Base-by-base conservation (phyloP, 768 basidiomycete genomes). In the Mycena rebaudengoi region DNA sequence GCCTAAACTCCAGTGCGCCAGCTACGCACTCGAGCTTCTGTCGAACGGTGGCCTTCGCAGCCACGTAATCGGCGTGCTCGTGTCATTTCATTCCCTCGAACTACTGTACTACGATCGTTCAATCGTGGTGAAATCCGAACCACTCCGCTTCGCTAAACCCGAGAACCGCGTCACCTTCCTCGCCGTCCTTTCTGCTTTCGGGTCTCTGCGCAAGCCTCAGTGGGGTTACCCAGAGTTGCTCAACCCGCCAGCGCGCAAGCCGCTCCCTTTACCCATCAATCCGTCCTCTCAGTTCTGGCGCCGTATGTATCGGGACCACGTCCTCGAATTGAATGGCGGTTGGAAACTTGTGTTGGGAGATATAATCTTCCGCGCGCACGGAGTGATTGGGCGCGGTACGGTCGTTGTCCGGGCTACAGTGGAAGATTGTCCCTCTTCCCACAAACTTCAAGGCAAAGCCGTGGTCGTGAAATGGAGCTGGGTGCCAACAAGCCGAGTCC, bases 401-500 rank as follows among this genome's bases (percentile, higher is more conserved):
- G 35, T 39, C 20, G 48, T 60, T 20, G 35, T 48, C 1, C 23
- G 25, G 0, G 56, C 56, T n/a, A 29, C 8, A 20, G 56, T 58
- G 28, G 18, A 3, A 1, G 6, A 7, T 4, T 37, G 37, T 37
- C 40, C 40, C 26, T 16, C 1, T 8, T 29, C 12, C 28, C 12
- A 20, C 21, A 8, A 33, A 48, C 7, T 33, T 45, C 33, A 37
- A 7, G 45, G 45, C 45, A 35, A 28, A 20, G 21, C 13, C 7
- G 35, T 57, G 32, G 56, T 39, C 25, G 54, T 55, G 21, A 58
- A 58, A 39, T 46, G 44, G 56, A 48, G 56, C 20, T 58, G 56
- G 56, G 32, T 48, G 1, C 23, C 56, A 0, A 37, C 7, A 48
- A 58, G 26, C 25, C 56, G 56, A 39, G 16, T 0, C 7, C 3